Base-by-base conservation (phyloP, 768 basidiomycete species). In the Thelephora ganbajun region DNA sequence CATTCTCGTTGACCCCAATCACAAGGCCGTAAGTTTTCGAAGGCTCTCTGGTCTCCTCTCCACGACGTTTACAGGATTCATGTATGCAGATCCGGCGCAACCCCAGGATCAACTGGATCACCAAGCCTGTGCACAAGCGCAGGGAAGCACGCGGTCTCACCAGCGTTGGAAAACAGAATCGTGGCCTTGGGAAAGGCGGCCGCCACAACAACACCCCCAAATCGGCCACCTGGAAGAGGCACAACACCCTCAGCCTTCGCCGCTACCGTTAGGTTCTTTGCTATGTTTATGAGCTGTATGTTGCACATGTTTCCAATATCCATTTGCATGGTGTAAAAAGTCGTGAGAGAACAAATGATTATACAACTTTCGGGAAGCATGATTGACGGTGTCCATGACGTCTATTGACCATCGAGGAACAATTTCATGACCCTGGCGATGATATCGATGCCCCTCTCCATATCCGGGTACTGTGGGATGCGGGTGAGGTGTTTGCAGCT, bases 51-150 rank as follows among this genome's bases (percentile, higher is more conserved):
- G 33, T 19, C 34, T 6, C 44, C 48, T 20, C 16, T 23, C 30
- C 12, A 34, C 33, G 9, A 16, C 44, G 39, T 45, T 23, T 30
- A 19, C 45, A 44, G 33, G 41, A 1, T 48, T 41, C 19, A 44
- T 30, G 23, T 39, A 57, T 43, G 64, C 55, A 87, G 81, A 83
- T 98, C 68, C 89, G 91, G 54, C 88, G 93, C 54, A 93, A 99
- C 65, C 72, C 96, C 54, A 80, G 89, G 61, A 97, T 99, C 74
- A 98, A 88, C 82, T 99, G 94, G 96, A 99, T 99, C 69, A 71
- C 76, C 62, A 92, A 93, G 66, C 86, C 96, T 26, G 94, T 98
- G 44, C 96, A 99, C 83, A 99, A 97, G 72, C 89, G 85, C 62
- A 83, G 96, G 61, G 96, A 99, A 67, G 79, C 89, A 57, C 91